These are phyloP conservation scores for Sclerotinia nivalis DNA, from an alignment of 2,329 filamentous ascomycete species.

Conservation along the genomic window DNA sequence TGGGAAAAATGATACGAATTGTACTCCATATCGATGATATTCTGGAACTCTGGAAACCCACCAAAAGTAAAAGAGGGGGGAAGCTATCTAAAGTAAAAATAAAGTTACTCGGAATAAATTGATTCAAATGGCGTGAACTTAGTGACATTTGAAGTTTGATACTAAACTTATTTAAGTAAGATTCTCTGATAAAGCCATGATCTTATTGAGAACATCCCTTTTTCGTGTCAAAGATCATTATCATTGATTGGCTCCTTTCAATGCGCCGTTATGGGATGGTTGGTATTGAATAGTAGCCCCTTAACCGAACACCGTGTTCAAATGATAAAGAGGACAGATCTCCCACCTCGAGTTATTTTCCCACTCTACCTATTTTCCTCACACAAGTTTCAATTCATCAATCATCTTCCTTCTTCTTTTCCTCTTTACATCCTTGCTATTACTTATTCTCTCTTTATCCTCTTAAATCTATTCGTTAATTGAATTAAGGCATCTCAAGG, in stretches of 20 bases:
- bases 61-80: not conserved
- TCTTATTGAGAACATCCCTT: slow-evolving; percentile 9
- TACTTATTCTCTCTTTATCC: not conserved
- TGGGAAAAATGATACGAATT: too few relatives aligned
- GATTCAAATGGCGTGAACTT: slow-evolving; percentile 13
- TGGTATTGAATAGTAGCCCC: slow-evolving; percentile 4
- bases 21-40: not conserved
- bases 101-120: not conserved
- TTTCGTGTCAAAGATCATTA: not conserved
- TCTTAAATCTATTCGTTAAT: slow-evolving; percentile 7
- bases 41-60: too few relatives aligned
- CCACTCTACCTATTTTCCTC: not conserved
- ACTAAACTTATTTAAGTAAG: not conserved
- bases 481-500: not conserved
- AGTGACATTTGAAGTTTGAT: not conserved
- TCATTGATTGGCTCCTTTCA: not conserved
- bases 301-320: slow-evolving; percentile 23
- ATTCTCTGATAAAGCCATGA: not conserved
- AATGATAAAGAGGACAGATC: slow-evolving; percentile 27
- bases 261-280: not conserved
- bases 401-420: not conserved
- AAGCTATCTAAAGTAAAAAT: not conserved
- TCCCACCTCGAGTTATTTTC: slow-evolving; percentile 15
- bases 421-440: not conserved
- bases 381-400: not conserved